Evolutionary conservation across 73 alveolate species (phyloP).

Genomic region (Diophrys sp.): DNA sequence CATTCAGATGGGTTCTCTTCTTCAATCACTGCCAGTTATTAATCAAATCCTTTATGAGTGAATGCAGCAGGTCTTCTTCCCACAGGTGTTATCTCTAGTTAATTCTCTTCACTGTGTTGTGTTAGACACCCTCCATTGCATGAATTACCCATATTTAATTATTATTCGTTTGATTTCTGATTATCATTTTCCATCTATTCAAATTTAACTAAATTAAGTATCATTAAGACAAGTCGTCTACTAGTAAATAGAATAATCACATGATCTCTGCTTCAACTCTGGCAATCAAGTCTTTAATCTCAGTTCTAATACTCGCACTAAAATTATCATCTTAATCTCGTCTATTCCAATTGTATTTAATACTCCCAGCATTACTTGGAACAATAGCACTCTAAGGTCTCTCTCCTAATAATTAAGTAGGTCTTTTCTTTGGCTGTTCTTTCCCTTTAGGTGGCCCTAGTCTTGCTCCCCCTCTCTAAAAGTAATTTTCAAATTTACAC

Average conservation of each 20-base stretch:
- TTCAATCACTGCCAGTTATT: background rate
- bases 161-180: too few species aligned
- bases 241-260: too few species aligned
- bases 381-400: background rate
- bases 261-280: background rate
- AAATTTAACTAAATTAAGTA: too few species aligned
- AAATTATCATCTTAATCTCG: background rate
- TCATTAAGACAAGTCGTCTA: too few species aligned
- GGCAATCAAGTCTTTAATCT: background rate
- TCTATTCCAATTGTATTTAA: background rate
- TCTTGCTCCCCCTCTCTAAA: slow-evolving; percentile 4
- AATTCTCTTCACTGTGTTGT: background rate
- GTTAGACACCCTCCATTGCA: background rate
- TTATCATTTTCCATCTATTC: too few species aligned
- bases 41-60: background rate
- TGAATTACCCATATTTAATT: background rate
- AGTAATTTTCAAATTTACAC: slow-evolving; percentile 44
- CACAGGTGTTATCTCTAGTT: background rate
- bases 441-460: too few species aligned
- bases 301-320: background rate
- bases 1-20: background rate
- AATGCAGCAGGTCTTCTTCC: background rate
- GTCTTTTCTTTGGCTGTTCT: too few species aligned
- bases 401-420: background rate
- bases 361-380: background rate